Evolutionary conservation across 805 yeast species (phyloP).

Genomic region (Lipomyces sp.): DNA sequence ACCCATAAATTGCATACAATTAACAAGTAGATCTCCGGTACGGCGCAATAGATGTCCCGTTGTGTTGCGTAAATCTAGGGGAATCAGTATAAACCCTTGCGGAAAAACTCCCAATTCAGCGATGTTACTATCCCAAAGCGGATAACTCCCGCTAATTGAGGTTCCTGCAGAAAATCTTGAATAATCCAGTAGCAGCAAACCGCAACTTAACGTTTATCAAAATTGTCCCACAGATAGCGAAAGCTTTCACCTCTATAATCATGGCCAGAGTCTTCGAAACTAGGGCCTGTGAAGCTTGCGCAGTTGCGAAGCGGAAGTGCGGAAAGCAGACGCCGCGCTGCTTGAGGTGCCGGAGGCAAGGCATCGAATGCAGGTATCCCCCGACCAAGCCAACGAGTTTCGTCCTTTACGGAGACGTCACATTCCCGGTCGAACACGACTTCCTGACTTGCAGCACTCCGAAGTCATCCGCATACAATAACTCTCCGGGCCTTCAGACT

Average conservation of each 20-base stretch:
- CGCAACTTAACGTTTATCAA: neutral
- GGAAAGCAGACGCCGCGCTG: constrained; percentile 8
- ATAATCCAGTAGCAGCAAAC: neutral
- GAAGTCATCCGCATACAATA: neutral
- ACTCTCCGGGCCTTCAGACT: neutral
- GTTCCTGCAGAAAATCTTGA: neutral
- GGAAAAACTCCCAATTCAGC: constrained; percentile 1
- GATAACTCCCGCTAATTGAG: constrained; percentile 4
- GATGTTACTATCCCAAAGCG: neutral
- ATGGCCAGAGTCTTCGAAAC: constrained; percentile 6
- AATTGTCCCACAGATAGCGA: neutral
- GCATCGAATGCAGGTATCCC: constrained; percentile 5
- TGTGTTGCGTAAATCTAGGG: neutral
- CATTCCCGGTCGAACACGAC: neutral
- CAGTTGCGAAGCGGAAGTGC: constrained; percentile 6
- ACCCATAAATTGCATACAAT: neutral
- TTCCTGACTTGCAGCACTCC: neutral
- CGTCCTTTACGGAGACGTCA: constrained; percentile 8
- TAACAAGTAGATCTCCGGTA: neutral
- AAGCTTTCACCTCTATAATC: neutral
- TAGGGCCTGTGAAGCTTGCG: neutral
- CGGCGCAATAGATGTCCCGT: constrained; percentile 4
- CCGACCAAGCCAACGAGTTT: constrained; percentile 2
- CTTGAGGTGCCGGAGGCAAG: constrained; percentile 1
- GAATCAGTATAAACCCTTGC: neutral